These are phyloP conservation scores for Spinacia oleracea DNA, from an alignment of 179 eudicot species.

Conservation along the genomic window DNA sequence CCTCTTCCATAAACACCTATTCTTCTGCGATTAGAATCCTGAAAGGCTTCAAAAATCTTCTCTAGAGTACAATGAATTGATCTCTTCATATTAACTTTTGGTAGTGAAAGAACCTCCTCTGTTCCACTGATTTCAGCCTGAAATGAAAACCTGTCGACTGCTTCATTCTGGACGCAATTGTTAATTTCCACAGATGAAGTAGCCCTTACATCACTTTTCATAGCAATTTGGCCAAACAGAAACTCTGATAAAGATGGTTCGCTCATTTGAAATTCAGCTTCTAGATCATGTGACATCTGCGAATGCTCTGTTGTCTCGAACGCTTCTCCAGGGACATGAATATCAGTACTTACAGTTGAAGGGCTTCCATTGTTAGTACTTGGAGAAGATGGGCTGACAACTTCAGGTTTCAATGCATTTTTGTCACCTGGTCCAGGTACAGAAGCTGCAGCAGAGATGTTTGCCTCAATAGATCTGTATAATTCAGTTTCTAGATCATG, in stretches of 20 bases:
- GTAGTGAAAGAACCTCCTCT: conserved; percentile 6
- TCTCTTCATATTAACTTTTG: conserved; percentile 8
- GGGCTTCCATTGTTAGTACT: background rate
- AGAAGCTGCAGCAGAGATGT: conserved; percentile 1
- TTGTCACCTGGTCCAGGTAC: conserved; percentile 11
- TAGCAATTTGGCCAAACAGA: background rate
- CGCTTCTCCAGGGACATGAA: background rate
- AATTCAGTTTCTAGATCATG: conserved; percentile 16
- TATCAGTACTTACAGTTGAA: conserved; percentile 11
- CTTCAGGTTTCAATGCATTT: conserved; percentile 10
- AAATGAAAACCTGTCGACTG: too few relatives aligned
- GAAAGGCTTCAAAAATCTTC: conserved; percentile 13
- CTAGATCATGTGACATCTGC: background rate
- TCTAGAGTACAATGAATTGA: conserved; percentile 10
- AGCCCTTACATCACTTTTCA: too few relatives aligned
- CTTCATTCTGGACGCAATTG: too few relatives aligned
- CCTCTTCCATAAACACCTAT: conserved; percentile 33
- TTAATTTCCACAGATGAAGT: too few relatives aligned
- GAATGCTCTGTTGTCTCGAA: background rate
- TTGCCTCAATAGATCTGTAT: background rate
- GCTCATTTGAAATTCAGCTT: background rate
- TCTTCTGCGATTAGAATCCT: conserved; percentile 14
- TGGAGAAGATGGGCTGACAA: background rate
- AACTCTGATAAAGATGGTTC: background rate
- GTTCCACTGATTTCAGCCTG: background rate